Evolutionary conservation across 1,284 basidiomycete species (phyloP), one percentile per base, ranked within the genome.

Genomic region (Sanghuangporus baumii): DNA sequence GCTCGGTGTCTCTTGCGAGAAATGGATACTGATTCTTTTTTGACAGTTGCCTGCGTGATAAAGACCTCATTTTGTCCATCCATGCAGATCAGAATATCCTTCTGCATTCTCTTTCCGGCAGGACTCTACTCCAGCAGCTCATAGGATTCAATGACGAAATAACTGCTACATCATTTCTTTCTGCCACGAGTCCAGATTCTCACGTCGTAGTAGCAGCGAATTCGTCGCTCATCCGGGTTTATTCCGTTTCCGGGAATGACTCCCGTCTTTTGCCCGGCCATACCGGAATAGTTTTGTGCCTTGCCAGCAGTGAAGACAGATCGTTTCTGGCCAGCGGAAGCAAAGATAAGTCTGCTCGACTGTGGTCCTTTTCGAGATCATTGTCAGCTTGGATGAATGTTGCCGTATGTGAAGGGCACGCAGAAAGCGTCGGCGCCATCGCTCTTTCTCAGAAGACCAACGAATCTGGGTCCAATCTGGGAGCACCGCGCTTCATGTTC

Each of bases 131-230:
- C n/a, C 87, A 88, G n/a, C 96, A 98, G 69, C 77, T 99, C 65
- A 88, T 99, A 66, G 97, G 97, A 0, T 99, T 91, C 82, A 98
- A 99, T 74, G 97, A 99, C 74, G 96, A 99, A 74, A 95, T 99
- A 68, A 91, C 98, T 57, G 96, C 98, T 70, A 84, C 87, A 8
- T 80, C 83, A 20, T 93, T 93, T 76, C 80, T 99, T 63, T 86
- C 86, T 52, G 65, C 65, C 55, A 66, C 71, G 1, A 67, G 70
- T 60, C 64, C 68, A 51, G 88, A 92, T 70, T 83, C 86, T 1
- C 89, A 94, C 70, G 75, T 99, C 36, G 97, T 96, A 9, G 79
- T 99, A 12, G 96, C 96, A 7, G 96, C 97, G 43, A 99, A 99
- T 75, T 97, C 95, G 1, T 91, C 92, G 31, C 82, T 96, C 37